Conservation (phyloP, 106 monocot genomes). For the Dactylorhiza incarnata region DNA sequence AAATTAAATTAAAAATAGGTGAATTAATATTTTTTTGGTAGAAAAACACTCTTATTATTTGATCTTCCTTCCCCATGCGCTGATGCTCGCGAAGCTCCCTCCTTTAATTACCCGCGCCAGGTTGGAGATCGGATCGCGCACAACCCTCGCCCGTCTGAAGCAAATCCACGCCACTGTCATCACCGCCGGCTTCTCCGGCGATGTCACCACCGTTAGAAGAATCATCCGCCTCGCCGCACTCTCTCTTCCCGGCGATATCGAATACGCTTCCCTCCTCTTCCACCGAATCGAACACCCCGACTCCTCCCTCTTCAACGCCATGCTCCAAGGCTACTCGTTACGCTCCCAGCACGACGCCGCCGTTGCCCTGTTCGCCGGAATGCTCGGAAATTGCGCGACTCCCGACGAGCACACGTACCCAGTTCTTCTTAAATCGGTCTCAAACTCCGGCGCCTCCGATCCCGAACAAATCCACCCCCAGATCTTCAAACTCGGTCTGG, state of each 20-base stretch:
- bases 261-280: conserved; percentile 18
- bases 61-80: background rate
- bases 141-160: conserved; percentile 3
- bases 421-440: conserved; percentile 11
- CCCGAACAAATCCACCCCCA: conserved; percentile 15
- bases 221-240: conserved; percentile 18
- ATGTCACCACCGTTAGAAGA: conserved; percentile 22
- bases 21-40: no score
- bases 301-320: conserved; percentile 29
- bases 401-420: conserved; percentile 26
- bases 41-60: no score
- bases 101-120: background rate
- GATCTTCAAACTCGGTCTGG: conserved; percentile 10
- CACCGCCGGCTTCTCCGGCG: conserved; percentile 18
- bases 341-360: conserved; percentile 14
- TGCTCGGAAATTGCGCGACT: conserved; percentile 13
- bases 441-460: conserved; percentile 18
- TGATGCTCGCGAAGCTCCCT: background rate
- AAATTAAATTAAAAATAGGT: no score
- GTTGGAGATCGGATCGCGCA: background rate
- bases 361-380: conserved; percentile 20
- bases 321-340: conserved; percentile 23
- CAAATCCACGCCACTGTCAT: conserved; percentile 23
- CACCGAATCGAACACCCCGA: conserved; percentile 7
- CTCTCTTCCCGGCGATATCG: conserved; percentile 8